Base-by-base conservation (phyloP, 768 basidiomycete species). In the Leccinum truebloodii region DNA sequence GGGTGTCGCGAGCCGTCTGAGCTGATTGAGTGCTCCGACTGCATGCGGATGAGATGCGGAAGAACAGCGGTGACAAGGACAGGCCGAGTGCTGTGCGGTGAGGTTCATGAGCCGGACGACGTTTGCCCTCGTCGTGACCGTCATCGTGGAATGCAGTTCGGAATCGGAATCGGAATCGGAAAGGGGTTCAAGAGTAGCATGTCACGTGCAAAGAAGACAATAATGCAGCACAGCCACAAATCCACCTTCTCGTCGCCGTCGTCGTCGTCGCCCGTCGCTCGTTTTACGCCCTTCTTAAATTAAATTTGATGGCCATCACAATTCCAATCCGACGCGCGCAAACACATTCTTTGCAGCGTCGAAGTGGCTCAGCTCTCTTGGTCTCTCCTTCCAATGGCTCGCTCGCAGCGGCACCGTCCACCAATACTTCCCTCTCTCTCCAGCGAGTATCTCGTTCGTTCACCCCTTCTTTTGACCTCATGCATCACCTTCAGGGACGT, bases 1-100 rank as follows among this genome's bases (percentile, higher is more conserved):
- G 37, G 94, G 94, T 0, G 89, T 89, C 13, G 93, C 93, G 59
- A 90, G 84, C 71, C 77, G 86, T 64, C 93, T 78, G 63, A 92
- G 74, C 70, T 90, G 87, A 61, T 77, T 83, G 55, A 87, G 68
- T 32, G 84, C 81, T 0, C 79, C 66, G 54, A 79, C 77, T n/a
- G 68, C 71, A 59, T 79, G 79, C 50, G 60, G 34, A 57, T 75
- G 79, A 16, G 53, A 9, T 34, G 76, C 69, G 48, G 82, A 67
- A 20, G 81, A 78, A 65, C 83, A 83, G 44, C 88, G 83, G 77
- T 94, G 92, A 69, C 92, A 94, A 5, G 92, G 92, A 67, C 92
- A 94, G 4, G 79, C 73, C 6, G 86, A 81, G 64, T 90, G 86
- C 71, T 91, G 88, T 3, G 87, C 83, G 7, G 88, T 83, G 54